phyloP scores from a whole-genome alignment of 176 grass and related monocot genomes.

The Rhynchospora tenuis region DNA sequence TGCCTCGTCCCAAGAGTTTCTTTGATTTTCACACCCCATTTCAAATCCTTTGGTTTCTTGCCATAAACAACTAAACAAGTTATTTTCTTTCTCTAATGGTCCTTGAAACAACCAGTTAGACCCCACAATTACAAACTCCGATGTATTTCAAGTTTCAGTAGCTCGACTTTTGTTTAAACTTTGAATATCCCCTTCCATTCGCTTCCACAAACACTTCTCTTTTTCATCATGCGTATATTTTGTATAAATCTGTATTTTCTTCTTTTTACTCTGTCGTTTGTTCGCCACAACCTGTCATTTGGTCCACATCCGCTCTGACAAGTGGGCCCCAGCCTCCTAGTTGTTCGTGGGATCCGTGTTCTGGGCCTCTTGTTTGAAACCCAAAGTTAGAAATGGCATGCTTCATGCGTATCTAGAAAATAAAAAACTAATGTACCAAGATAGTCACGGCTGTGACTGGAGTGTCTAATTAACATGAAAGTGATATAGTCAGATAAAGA shows the following conservation, averaged over 20 bases:
- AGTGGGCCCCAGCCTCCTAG: neutral
- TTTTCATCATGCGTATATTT: neutral
- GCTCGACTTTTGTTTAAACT: neutral
- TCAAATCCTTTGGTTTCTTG: neutral
- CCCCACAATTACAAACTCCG: neutral
- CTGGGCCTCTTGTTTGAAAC: neutral
- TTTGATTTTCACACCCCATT: neutral
- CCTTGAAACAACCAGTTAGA: neutral
- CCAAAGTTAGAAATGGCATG: neutral
- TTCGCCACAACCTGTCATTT: neutral
- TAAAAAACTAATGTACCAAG: no score
- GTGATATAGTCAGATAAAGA: no score
- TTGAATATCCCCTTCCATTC: neutral
- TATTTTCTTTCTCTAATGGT: neutral
- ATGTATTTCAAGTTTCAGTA: conserved; percentile 3
- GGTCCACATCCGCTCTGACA: neutral
- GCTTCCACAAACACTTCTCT: neutral
- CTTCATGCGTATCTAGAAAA: neutral
- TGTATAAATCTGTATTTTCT: neutral
- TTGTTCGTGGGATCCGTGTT: neutral
- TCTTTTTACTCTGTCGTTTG: neutral
- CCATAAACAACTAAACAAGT: neutral
- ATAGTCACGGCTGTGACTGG: no score
- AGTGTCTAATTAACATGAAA: no score
- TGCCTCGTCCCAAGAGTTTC: neutral